Evolutionary conservation across 176 grass and related monocot genomes (phyloP), one percentile per base, ranked within the genome.

Genomic region (Carex pumila): DNA sequence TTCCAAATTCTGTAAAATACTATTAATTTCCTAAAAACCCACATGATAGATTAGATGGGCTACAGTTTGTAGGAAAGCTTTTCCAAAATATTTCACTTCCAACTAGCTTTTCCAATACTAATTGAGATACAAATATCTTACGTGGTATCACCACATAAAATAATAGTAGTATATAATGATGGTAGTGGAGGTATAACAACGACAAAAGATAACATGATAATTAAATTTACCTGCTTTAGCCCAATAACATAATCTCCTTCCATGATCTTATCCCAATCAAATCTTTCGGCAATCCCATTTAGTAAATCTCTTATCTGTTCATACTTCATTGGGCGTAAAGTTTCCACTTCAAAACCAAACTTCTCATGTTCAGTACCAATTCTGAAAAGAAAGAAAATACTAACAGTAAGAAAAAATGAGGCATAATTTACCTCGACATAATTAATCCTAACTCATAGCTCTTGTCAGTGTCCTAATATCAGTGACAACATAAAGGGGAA

Each of bases 341-440:
- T 93, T 75, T 86, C 87, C 52, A 95, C 85, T 73, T 98, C 93
- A 81, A 98, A 98, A 80, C 96, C 96, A 86, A 98, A 98, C 71
- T 95, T 98, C 22, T 98, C 96, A 89, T 98, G 96, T 56, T 98
- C 93, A 3, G 93, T 98, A 71, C 96, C 96, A 88, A 98, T 98
- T 89, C 96, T 98, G 93, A 61, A 75, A 58, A 81, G 85, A 39
- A 32, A 85, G 25, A 25, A 34, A 30, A 60, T 34, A 29, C 14
- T 47, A 8, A 78, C 29, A 78, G 69, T 65, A 45, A 43, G 79
- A 0, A 19, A 25, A 56, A 77, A 77, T 17, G 13, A 78, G 12
- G 21, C 29, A 57, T 57, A 57, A 25, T 31, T 54, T 25, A 78
- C 8, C 13, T 21, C 7, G 37, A 19, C 37, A 71, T 41, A 69